A percentile compares a stretch with the other conserved stretches of the same genome.
phyloP scores from a whole-genome alignment of 23 red algal genomes.

The Agarophyton chilense region DNA sequence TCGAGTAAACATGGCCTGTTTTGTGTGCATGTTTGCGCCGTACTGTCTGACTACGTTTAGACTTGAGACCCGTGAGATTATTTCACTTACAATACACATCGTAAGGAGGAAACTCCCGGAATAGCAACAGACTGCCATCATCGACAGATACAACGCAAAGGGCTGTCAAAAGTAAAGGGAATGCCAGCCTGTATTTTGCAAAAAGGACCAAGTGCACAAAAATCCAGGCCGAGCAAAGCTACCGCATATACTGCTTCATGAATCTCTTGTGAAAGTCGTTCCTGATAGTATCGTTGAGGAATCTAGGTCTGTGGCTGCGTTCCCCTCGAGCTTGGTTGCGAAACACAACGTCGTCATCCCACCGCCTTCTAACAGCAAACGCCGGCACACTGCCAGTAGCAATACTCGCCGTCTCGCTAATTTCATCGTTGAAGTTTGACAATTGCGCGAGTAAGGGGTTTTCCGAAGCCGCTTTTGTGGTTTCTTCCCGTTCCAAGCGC shows the following conservation, averaged over 20 bases:
- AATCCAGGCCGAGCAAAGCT: neutral
- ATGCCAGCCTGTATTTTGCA: too few relatives aligned
- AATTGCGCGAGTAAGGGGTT: slow-evolving; percentile 68
- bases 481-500: slow-evolving; percentile 28
- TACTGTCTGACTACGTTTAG: too few relatives aligned
- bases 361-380: slow-evolving; percentile 72
- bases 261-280: slow-evolving; percentile 96
- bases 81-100: too few relatives aligned
- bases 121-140: too few relatives aligned
- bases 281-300: slow-evolving; percentile 87
- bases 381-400: slow-evolving; percentile 59
- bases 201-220: too few relatives aligned
- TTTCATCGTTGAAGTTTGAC: slow-evolving; percentile 42
- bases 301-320: slow-evolving; percentile 39
- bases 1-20: neutral
- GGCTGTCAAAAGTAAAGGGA: too few relatives aligned
- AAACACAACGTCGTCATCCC: slow-evolving; percentile 95
- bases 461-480: slow-evolving; percentile 9
- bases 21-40: too few relatives aligned
- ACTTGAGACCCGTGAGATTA: too few relatives aligned
- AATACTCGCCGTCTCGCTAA: slow-evolving; percentile 66
- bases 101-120: too few relatives aligned
- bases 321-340: slow-evolving; percentile 69
- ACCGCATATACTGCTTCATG: slow-evolving; percentile 80
- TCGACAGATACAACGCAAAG: too few relatives aligned